A percentile compares a stretch with the other conserved stretches of the same genome.
Evolutionary conservation across 495 filamentous ascomycete genomes (phyloP).

Genomic region (Hypoxylon intermedium): DNA sequence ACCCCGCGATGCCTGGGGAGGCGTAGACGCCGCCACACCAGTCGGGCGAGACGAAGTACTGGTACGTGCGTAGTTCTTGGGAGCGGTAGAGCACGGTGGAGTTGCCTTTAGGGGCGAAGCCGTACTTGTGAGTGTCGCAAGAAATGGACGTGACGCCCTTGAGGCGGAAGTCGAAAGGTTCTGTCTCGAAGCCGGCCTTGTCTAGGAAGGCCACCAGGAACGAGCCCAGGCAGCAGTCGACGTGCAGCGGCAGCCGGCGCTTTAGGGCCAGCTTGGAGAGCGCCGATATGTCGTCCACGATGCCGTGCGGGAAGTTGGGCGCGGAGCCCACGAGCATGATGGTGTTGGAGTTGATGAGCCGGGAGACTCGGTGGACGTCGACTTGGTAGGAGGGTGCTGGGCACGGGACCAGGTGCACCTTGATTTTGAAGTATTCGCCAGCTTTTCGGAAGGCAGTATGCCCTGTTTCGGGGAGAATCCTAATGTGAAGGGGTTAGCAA

Average conservation of each 20-base stretch:
- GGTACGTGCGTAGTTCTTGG: slow-evolving; percentile 75
- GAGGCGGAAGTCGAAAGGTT: slow-evolving; percentile 90
- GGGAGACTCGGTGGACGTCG: slow-evolving; percentile 73
- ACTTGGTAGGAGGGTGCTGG: slow-evolving; percentile 87
- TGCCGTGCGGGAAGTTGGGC: slow-evolving; percentile 97
- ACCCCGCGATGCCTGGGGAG: slow-evolving; percentile 88
- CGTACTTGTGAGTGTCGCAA: slow-evolving; percentile 99
- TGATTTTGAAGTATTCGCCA: slow-evolving; percentile 92
- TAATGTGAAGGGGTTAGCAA: slow-evolving; percentile 41
- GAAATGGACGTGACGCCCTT: slow-evolving; percentile 93
- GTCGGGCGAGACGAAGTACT: slow-evolving; percentile 94
- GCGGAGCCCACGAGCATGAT: slow-evolving; percentile 93
- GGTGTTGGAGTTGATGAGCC: slow-evolving; percentile 96
- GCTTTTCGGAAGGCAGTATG: slow-evolving; percentile 98
- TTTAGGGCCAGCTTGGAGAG: slow-evolving; percentile 84
- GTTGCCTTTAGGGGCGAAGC: slow-evolving; percentile 97
- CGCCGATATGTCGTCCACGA: slow-evolving; percentile 90
- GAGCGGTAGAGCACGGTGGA: slow-evolving; percentile 89
- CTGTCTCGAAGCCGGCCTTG: slow-evolving; percentile 85
- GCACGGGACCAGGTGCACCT: slow-evolving; percentile 86
- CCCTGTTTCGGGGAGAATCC: slow-evolving; percentile 92
- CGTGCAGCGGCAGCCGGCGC: slow-evolving; percentile 84
- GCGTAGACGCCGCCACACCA: slow-evolving; percentile 98
- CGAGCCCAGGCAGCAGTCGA: slow-evolving; percentile 96
- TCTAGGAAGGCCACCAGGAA: slow-evolving; percentile 92